Conservation (phyloP, 768 basidiomycete genomes). For the Rhizopogon vinicolor region DNA sequence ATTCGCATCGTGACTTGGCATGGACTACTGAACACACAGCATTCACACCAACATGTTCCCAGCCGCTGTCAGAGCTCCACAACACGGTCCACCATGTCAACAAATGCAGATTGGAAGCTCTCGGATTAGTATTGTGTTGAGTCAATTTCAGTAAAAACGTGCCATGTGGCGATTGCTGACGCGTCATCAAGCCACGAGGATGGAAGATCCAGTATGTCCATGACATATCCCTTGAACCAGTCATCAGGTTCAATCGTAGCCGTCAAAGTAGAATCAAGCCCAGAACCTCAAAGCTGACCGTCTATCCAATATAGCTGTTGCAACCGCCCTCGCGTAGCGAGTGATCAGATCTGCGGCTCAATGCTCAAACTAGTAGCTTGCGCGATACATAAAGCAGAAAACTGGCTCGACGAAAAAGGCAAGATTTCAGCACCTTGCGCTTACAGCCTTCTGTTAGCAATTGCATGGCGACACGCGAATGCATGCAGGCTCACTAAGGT, state of each 20-base stretch:
- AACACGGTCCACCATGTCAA: background rate
- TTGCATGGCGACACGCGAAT: background rate
- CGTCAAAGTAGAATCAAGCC: background rate
- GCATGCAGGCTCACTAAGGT: background rate
- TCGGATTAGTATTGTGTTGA: background rate
- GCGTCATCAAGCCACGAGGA: background rate
- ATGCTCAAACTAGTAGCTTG: background rate
- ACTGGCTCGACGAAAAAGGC: background rate
- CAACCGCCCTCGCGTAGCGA: no score
- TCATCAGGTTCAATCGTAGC: background rate
- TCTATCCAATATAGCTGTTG: background rate
- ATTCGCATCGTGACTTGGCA: background rate
- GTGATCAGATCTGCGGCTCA: no score
- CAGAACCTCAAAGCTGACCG: background rate
- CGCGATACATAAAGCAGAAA: background rate
- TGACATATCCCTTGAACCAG: background rate
- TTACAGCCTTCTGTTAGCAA: background rate
- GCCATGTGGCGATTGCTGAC: background rate
- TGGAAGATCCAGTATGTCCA: background rate
- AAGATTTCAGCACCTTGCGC: background rate
- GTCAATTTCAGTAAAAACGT: background rate
- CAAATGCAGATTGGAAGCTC: background rate
- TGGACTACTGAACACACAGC: background rate
- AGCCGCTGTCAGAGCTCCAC: slow-evolving; percentile 1
- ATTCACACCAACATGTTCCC: background rate